phyloP scores from a whole-genome alignment of 164 flowering plant genomes.

The Akebia trifoliata region DNA sequence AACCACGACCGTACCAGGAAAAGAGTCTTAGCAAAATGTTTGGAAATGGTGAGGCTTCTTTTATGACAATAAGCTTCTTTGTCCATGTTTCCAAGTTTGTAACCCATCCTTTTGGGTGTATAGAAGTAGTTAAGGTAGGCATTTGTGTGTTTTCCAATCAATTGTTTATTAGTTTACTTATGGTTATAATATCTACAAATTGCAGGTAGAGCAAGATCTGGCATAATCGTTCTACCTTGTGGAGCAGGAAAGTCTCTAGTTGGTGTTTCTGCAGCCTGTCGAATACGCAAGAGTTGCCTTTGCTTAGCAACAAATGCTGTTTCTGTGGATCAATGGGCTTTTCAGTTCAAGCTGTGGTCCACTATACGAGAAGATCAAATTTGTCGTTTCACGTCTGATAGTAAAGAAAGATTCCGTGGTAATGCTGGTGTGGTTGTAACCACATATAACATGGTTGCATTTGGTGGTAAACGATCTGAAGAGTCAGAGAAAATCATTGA shows the following conservation, averaged over 20 bases:
- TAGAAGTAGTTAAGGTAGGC: not conserved
- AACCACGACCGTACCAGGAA: constrained; percentile 97
- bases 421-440: constrained; percentile 99
- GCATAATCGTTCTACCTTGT: constrained; percentile 96
- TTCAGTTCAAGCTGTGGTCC: constrained; percentile 92
- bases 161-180: not conserved
- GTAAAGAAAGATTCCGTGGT: constrained; percentile 93
- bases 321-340: constrained; percentile 99
- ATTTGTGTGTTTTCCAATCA: not conserved
- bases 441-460: constrained; percentile 99
- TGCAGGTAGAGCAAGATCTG: constrained; percentile 98
- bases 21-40: constrained; percentile 99
- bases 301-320: constrained; percentile 99
- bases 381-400: constrained; percentile 96
- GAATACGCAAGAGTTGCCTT: constrained; percentile 93
- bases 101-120: not conserved
- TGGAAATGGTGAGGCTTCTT: constrained; percentile 75
- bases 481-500: constrained; percentile 98
- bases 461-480: constrained; percentile 97
- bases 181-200: constrained; percentile 5
- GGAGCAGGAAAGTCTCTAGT: constrained; percentile 99
- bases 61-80: not conserved
- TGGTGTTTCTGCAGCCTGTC: constrained; percentile 95
- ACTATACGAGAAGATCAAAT: constrained; percentile 87
- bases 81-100: too few relatives aligned